These are phyloP conservation scores for Paramecium caudatum DNA, from an alignment of 73 alveolate genomes.

Conservation along the genomic window DNA sequence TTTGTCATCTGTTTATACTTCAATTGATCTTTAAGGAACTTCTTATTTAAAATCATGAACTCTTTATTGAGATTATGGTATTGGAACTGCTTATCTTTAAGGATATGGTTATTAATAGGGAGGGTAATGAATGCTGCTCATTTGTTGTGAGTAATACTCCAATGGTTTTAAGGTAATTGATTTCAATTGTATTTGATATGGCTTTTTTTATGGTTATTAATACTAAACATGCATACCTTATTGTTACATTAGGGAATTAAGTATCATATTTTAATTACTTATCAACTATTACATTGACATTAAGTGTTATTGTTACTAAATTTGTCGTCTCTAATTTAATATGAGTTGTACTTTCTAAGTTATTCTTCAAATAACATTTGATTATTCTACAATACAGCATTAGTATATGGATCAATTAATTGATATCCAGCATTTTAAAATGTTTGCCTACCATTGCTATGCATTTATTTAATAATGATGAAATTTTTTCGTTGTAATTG, in stretches of 20 bases:
- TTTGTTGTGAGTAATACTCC: conserved; percentile 34
- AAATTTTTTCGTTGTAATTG: conserved; percentile 59
- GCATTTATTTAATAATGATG: conserved; percentile 15
- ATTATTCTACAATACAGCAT: neutral
- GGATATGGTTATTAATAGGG: conserved; percentile 19
- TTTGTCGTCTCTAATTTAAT: neutral
- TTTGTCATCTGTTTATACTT: conserved; percentile 47
- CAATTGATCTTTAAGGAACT: conserved; percentile 31
- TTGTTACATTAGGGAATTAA: neutral
- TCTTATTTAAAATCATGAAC: conserved; percentile 46
- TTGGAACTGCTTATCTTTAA: conserved; percentile 20
- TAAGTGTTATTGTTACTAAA: neutral
- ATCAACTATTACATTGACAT: neutral
- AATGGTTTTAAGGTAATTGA: conserved; percentile 63
- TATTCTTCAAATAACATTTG: neutral
- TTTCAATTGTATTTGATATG: neutral
- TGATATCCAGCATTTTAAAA: conserved; percentile 14
- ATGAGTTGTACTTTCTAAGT: neutral
- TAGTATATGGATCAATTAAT: neutral
- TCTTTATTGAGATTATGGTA: neutral
- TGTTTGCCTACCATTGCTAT: conserved; percentile 8
- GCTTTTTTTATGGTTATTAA: neutral
- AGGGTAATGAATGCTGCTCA: conserved; percentile 36
- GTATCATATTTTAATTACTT: conserved; percentile 8
- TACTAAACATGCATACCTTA: neutral